phyloP scores from a whole-genome alignment of 2,329 filamentous ascomycete genomes.

The Aureobasidium sp. region DNA sequence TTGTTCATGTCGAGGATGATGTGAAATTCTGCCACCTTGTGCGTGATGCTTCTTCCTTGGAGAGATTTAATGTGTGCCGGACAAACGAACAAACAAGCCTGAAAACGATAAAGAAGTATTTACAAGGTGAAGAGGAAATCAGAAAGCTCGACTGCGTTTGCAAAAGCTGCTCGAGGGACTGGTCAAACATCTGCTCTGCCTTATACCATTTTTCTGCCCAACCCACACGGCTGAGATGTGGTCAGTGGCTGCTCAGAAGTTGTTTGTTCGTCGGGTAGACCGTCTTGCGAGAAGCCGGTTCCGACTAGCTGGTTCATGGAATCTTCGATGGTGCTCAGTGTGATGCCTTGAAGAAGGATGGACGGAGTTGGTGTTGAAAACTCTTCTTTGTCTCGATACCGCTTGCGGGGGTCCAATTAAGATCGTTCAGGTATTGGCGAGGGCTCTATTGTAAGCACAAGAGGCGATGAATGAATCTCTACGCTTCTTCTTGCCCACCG shows the following conservation, averaged over 20 bases:
- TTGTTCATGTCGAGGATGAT: slow-evolving; percentile 25
- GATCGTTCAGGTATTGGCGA: neutral
- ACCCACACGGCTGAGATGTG: neutral
- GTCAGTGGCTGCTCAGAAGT: slow-evolving; percentile 3
- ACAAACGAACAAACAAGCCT: neutral
- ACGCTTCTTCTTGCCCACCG: neutral
- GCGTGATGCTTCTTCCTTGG: neutral
- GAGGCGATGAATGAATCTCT: neutral
- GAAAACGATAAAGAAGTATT: neutral
- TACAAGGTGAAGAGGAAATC: neutral
- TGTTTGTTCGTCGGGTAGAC: neutral
- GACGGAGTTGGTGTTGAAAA: neutral
- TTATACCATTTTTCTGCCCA: neutral
- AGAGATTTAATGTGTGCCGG: too few species aligned
- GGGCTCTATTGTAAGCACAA: neutral
- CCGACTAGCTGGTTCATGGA: slow-evolving; percentile 12
- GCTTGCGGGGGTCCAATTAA: neutral
- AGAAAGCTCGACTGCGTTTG: neutral
- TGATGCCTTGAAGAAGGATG: neutral
- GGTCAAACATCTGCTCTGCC: neutral
- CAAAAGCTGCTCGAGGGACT: neutral
- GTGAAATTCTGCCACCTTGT: slow-evolving; percentile 15
- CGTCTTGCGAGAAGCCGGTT: neutral
- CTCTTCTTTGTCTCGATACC: neutral
- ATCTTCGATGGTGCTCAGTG: neutral